These are phyloP conservation scores for Adiantum capillusveneris DNA, from an alignment of 75 land plant species.

Conservation along the genomic window DNA sequence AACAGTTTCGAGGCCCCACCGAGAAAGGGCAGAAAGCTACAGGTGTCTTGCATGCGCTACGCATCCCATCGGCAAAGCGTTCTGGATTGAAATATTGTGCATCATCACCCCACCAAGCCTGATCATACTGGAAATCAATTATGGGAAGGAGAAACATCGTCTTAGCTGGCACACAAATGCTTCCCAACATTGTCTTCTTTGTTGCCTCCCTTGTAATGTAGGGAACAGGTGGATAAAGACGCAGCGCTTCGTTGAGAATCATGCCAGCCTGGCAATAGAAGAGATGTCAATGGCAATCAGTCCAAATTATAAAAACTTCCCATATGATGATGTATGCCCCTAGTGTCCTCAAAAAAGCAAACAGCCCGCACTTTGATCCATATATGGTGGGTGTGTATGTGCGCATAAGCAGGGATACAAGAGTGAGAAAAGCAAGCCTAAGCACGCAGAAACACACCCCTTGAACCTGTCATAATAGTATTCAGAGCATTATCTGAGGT, in stretches of 20 bases:
- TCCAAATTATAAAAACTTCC: too few species aligned
- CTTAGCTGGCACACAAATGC: slow-evolving; percentile 25
- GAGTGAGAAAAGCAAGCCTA: too few species aligned
- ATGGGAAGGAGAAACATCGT: slow-evolving; percentile 33
- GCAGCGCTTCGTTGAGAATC: slow-evolving; percentile 41
- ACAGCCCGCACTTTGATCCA: too few species aligned
- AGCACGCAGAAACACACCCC: slow-evolving; percentile 1
- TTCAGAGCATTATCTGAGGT: too few species aligned
- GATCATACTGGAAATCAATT: slow-evolving; percentile 16
- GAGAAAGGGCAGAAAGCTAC: too few species aligned
- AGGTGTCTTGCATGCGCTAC: slow-evolving; percentile 4
- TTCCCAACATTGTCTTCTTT: slow-evolving; percentile 13
- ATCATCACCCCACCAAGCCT: slow-evolving; percentile 27
- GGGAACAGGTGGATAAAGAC: slow-evolving; percentile 42
- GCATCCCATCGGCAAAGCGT: slow-evolving; percentile 20
- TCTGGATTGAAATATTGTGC: slow-evolving; percentile 24
- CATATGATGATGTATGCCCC: too few species aligned
- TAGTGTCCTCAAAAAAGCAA: too few species aligned
- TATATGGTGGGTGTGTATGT: too few species aligned
- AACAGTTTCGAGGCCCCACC: too few species aligned
- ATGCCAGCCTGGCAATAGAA: slow-evolving; percentile 47
- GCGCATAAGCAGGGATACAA: too few species aligned
- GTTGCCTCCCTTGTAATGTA: slow-evolving; percentile 6
- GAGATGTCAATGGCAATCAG: too few species aligned
- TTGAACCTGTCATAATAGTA: too few species aligned